Evolutionary conservation across 306 rosid species (phyloP).

Genomic region (Sphenostylis stenocarpa): DNA sequence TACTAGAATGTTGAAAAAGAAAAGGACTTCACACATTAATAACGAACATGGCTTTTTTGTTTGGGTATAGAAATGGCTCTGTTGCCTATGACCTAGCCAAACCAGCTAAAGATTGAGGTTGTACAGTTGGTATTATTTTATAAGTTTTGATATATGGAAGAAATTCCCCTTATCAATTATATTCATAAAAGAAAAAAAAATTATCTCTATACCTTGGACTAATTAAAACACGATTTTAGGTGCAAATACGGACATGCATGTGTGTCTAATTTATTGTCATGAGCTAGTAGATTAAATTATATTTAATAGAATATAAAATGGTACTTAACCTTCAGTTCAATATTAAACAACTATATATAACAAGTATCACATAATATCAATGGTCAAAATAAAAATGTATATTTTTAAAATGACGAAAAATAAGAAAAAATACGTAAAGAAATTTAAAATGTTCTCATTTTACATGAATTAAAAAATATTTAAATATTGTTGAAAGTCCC

Average conservation of each 20-base stretch:
- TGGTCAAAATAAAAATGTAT: too few species aligned
- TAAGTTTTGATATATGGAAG: not conserved
- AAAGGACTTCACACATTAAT: conserved; percentile 41
- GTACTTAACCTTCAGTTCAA: too few species aligned
- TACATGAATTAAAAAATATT: too few species aligned
- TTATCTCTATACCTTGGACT: not conserved
- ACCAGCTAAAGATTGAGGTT: conserved; percentile 25
- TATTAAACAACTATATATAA: too few species aligned
- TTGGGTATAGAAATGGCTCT: conserved; percentile 32
- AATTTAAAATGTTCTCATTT: too few species aligned
- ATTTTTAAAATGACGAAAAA: too few species aligned
- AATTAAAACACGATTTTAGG: not conserved
- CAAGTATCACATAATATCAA: too few species aligned
- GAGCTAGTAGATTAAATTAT: not conserved
- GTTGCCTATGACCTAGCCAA: conserved; percentile 35
- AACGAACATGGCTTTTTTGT: conserved; percentile 27
- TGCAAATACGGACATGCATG: too few species aligned
- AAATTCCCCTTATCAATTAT: not conserved
- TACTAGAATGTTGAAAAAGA: conserved; percentile 25
- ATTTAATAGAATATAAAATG: not conserved
- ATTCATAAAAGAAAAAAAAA: not conserved
- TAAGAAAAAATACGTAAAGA: too few species aligned
- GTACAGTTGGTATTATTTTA: conserved; percentile 4
- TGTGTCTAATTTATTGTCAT: not conserved
- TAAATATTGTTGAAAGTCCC: too few species aligned